Percentiles rank a stretch among this genome's conserved stretches.
Evolutionary conservation across 768 basidiomycete species (phyloP).

Genomic region (Clathrus columnatus): DNA sequence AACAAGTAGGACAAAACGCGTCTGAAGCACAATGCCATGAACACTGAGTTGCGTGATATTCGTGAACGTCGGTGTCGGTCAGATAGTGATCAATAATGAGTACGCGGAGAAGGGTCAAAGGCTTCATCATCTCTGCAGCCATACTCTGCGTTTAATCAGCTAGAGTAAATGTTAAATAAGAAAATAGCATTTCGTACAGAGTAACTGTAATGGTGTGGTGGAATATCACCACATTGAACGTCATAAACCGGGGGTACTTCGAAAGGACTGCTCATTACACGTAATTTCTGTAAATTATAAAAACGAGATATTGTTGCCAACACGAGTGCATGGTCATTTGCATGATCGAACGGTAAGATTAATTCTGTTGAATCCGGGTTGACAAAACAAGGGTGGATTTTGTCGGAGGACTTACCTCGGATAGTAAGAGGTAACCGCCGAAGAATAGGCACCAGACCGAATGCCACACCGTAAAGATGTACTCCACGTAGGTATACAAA

Average conservation of each 20-base stretch:
- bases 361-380: not conserved
- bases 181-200: not conserved
- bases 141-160: not conserved
- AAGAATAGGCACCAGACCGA: not conserved
- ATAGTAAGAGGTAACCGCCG: constrained; percentile 2
- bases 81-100: constrained; percentile 9
- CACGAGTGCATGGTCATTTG: constrained; percentile 3
- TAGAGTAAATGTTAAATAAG: no score
- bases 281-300: not conserved
- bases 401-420: not conserved
- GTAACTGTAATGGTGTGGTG: constrained; percentile 5
- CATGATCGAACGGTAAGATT: constrained; percentile 7
- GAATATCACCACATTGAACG: not conserved
- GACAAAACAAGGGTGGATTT: not conserved
- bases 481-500: constrained; percentile 3
- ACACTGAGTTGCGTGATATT: constrained; percentile 6
- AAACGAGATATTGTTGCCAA: constrained; percentile 6
- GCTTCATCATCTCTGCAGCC: constrained; percentile 6
- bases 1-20: constrained; percentile 7
- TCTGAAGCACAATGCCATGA: constrained; percentile 6
- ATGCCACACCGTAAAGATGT: not conserved
- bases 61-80: constrained; percentile 4
- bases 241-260: constrained; percentile 2
- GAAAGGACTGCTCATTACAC: constrained; percentile 8
- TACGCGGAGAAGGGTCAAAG: not conserved